A percentile compares a stretch with the other conserved stretches of the same genome.
These are phyloP conservation scores for Aspergillus nanangensis DNA, from an alignment of 495 filamentous ascomycete genomes.

Conservation along the genomic window DNA sequence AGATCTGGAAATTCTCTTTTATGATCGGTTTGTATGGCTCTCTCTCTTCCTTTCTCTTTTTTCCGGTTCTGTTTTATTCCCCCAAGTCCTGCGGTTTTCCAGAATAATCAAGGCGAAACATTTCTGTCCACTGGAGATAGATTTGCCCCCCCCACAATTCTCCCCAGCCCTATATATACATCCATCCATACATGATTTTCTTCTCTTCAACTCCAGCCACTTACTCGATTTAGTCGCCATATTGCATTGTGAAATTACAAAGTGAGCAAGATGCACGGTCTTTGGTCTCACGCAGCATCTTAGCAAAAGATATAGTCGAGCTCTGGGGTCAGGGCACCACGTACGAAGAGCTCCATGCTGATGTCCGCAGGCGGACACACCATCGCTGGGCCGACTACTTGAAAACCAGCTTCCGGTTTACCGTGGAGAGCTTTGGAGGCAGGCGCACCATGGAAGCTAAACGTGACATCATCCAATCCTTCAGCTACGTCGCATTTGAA, in stretches of 20 bases:
- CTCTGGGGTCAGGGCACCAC: constrained; percentile 74
- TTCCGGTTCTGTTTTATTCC: not conserved
- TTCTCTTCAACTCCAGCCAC: too few species aligned
- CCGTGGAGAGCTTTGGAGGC: constrained; percentile 70
- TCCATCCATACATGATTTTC: too few species aligned
- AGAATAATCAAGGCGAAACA: too few species aligned
- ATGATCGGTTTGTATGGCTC: constrained; percentile 62
- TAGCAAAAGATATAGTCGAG: constrained; percentile 77
- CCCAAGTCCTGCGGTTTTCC: too few species aligned
- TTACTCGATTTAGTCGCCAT: constrained; percentile 64
- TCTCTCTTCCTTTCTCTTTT: not conserved
- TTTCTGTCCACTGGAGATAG: too few species aligned
- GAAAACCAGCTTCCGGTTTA: constrained; percentile 70
- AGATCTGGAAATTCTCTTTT: constrained; percentile 65
- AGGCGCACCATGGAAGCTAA: constrained; percentile 58
- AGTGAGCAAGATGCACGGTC: constrained; percentile 59
- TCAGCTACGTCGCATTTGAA: constrained; percentile 69
- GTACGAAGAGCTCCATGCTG: constrained; percentile 64
- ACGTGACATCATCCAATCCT: constrained; percentile 69
- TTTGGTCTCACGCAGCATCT: constrained; percentile 71
- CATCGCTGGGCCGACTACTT: constrained; percentile 62
- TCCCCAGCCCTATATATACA: not conserved
- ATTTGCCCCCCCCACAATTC: constrained; percentile 6
- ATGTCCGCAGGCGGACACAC: constrained; percentile 52
- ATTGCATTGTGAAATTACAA: constrained; percentile 69